Percentiles rank a stretch among this genome's conserved stretches.
Conservation (phyloP, 768 basidiomycete genomes). For the Scleroderma citrinum region DNA sequence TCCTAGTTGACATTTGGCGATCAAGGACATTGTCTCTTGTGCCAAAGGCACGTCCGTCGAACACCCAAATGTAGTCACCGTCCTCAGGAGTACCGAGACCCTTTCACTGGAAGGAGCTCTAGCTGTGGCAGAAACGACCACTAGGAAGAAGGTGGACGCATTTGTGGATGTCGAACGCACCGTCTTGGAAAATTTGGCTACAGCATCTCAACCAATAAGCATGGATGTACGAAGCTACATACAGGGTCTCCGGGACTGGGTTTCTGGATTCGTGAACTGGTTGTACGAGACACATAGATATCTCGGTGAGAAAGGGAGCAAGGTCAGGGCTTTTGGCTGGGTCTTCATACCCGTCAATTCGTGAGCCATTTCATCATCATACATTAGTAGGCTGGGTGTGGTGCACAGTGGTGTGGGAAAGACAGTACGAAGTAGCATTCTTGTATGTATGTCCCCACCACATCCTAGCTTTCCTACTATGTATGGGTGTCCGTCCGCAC, state of each 20-base stretch:
- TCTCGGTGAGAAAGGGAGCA: conserved; percentile 50
- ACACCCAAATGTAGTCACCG: conserved; percentile 42
- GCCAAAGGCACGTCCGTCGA: conserved; percentile 35
- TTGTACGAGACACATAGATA: conserved; percentile 57
- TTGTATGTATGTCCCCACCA: background rate
- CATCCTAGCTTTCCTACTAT: background rate
- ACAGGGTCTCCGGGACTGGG: conserved; percentile 47
- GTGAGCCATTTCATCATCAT: conserved; percentile 2
- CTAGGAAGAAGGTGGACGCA: conserved; percentile 25
- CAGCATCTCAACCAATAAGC: conserved; percentile 9
- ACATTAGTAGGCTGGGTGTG: no score
- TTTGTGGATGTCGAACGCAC: conserved; percentile 21
- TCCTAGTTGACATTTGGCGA: background rate
- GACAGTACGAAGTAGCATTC: no score
- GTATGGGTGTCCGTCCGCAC: background rate
- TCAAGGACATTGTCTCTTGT: conserved; percentile 56
- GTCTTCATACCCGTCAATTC: conserved; percentile 38
- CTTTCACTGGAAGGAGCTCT: conserved; percentile 46
- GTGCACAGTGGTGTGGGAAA: no score
- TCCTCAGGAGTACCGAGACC: conserved; percentile 40
- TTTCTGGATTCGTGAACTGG: conserved; percentile 60
- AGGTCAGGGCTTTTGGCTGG: conserved; percentile 59
- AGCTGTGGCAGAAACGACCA: conserved; percentile 14
- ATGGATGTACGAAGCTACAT: conserved; percentile 35
- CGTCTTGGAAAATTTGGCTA: conserved; percentile 11